These are phyloP conservation scores for Trametes polyzona DNA, from an alignment of 1,284 basidiomycete genomes.

Conservation along the genomic window DNA sequence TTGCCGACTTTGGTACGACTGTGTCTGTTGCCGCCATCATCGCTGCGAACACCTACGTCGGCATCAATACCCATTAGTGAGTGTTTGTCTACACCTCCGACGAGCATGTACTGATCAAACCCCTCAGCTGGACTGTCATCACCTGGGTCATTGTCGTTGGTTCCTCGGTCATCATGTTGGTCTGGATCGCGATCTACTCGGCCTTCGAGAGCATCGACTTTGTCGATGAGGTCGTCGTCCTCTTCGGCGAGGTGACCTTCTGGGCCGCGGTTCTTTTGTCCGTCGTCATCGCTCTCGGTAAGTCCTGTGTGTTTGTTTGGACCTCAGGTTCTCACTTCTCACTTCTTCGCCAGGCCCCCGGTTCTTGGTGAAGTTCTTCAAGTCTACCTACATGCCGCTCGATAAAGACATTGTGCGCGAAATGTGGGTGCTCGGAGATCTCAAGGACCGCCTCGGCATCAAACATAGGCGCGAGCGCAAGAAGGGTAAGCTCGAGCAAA, in stretches of 20 bases:
- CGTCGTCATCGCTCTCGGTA: slow-evolving; percentile 71
- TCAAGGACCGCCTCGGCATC: slow-evolving; percentile 84
- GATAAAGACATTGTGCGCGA: slow-evolving; percentile 90
- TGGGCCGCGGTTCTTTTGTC: slow-evolving; percentile 81
- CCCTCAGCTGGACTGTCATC: slow-evolving; percentile 81
- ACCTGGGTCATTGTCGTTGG: slow-evolving; percentile 82
- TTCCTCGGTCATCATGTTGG: slow-evolving; percentile 78
- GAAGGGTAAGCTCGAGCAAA: slow-evolving; percentile 51
- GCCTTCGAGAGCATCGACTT: slow-evolving; percentile 73
- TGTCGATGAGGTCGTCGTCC: slow-evolving; percentile 69
- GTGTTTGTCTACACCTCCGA: slow-evolving; percentile 36
- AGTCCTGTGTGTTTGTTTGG: slow-evolving; percentile 32
- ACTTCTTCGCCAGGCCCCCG: slow-evolving; percentile 58
- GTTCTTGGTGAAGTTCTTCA: slow-evolving; percentile 72
- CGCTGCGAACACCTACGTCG: slow-evolving; percentile 87
- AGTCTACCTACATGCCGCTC: slow-evolving; percentile 68
- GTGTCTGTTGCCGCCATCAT: slow-evolving; percentile 88
- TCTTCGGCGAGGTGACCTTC: slow-evolving; percentile 82
- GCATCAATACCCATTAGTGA: slow-evolving; percentile 86
- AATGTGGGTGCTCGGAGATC: slow-evolving; percentile 84
- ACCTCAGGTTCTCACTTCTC: not conserved
- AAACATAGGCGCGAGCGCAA: slow-evolving; percentile 54
- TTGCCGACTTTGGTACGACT: slow-evolving; percentile 93
- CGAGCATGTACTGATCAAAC: slow-evolving; percentile 9
- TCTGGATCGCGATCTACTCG: slow-evolving; percentile 90